phyloP scores from a whole-genome alignment of 2,329 filamentous ascomycete genomes.

The Cercospora berteroae region DNA sequence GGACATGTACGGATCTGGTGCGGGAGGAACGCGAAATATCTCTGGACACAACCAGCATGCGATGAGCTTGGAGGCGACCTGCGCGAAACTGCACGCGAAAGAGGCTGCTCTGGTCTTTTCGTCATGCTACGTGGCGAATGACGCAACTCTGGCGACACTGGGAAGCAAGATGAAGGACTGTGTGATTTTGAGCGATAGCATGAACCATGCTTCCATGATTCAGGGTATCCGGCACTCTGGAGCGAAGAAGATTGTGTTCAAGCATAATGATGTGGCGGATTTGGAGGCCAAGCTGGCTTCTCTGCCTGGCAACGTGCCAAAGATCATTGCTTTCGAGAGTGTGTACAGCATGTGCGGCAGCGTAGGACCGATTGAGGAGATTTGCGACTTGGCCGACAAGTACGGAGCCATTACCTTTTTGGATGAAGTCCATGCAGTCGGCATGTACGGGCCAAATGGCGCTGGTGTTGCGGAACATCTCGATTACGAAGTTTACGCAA shows the following conservation, averaged over 20 bases:
- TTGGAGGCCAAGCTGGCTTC: slow-evolving; percentile 89
- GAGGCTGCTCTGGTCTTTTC: slow-evolving; percentile 92
- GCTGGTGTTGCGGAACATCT: slow-evolving; percentile 97
- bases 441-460: slow-evolving; percentile 96
- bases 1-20: slow-evolving; percentile 90
- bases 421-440: slow-evolving; percentile 97
- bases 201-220: slow-evolving; percentile 99
- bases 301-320: slow-evolving; percentile 78
- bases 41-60: slow-evolving; percentile 97
- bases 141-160: slow-evolving; percentile 93
- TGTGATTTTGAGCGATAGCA: slow-evolving; percentile 93
- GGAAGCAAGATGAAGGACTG: slow-evolving; percentile 95
- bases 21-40: slow-evolving; percentile 94
- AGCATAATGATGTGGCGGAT: slow-evolving; percentile 94
- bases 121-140: slow-evolving; percentile 97
- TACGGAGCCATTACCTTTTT: slow-evolving; percentile 97
- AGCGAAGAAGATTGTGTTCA: slow-evolving; percentile 96
- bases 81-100: slow-evolving; percentile 87
- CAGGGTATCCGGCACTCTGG: slow-evolving; percentile 97
- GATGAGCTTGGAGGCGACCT: slow-evolving; percentile 73
- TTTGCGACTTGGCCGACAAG: slow-evolving; percentile 94
- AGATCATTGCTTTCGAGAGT: slow-evolving; percentile 98
- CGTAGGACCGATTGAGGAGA: slow-evolving; percentile 90
- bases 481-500: slow-evolving; percentile 82
- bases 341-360: slow-evolving; percentile 99